These are phyloP conservation scores for Mortierella sp. DNA, from an alignment of 371 early-diverging fungal genomes.

Conservation along the genomic window DNA sequence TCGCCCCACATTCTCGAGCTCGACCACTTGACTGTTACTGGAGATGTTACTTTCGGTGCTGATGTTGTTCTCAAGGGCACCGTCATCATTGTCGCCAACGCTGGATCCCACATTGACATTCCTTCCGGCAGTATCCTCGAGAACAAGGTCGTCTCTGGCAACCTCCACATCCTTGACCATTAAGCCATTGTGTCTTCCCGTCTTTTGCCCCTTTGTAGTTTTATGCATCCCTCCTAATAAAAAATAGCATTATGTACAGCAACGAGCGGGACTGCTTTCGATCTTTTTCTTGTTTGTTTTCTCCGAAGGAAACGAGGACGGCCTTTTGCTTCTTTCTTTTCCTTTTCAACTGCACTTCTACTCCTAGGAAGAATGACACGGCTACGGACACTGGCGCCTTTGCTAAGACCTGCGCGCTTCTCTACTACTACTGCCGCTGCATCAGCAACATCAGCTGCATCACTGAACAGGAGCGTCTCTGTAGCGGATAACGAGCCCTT, in stretches of 20 bases:
- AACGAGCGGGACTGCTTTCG: neutral
- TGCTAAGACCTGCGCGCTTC: neutral
- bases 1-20: conserved; percentile 98
- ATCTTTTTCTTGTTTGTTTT: neutral
- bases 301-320: neutral
- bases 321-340: neutral
- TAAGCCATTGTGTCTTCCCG: neutral
- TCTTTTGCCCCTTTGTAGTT: conserved; percentile 1
- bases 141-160: conserved; percentile 98
- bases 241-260: conserved; percentile 7
- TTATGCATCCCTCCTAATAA: conserved; percentile 7
- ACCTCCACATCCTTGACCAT: conserved; percentile 89
- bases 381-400: neutral
- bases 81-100: conserved; percentile 99
- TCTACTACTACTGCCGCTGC: too few relatives aligned
- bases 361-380: neutral
- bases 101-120: conserved; percentile 95
- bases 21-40: conserved; percentile 98
- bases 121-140: conserved; percentile 98
- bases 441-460: neutral
- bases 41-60: conserved; percentile 97
- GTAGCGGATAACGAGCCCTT: conserved; percentile 51
- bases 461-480: neutral
- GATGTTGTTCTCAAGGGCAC: conserved; percentile 97
- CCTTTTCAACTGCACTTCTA: neutral